Evolutionary conservation across 805 yeast species (phyloP).

Genomic region (Saccharomycopsis olivae): DNA sequence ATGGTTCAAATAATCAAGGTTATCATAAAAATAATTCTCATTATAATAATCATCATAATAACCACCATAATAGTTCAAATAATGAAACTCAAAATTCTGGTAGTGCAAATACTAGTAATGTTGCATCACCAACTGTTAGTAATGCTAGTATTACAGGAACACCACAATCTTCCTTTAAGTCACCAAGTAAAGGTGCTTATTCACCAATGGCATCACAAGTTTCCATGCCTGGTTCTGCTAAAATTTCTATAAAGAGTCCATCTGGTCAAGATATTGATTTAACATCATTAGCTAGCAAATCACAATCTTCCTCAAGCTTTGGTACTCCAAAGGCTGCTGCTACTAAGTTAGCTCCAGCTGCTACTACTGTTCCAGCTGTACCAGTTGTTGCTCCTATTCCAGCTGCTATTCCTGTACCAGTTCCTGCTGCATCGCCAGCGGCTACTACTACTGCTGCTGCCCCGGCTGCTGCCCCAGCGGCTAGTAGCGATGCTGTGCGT

Average conservation of each 20-base stretch:
- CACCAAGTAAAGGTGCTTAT: neutral
- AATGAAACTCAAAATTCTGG: neutral
- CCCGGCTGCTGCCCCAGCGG: constrained; percentile 17
- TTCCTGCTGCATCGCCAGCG: neutral
- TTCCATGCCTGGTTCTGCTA: neutral
- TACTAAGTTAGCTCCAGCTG: no score
- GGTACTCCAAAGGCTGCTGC: constrained; percentile 17
- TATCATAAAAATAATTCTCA: constrained; percentile 3
- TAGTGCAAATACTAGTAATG: neutral
- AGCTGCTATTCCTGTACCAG: neutral
- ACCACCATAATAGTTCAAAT: constrained; percentile 1
- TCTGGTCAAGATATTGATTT: constrained; percentile 10
- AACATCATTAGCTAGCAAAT: constrained; percentile 4
- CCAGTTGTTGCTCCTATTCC: constrained; percentile 16
- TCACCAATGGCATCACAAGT: neutral
- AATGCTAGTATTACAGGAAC: neutral
- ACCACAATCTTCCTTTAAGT: neutral
- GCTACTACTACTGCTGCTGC: constrained; percentile 3
- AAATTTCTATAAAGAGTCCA: constrained; percentile 8
- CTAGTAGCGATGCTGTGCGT: constrained; percentile 9
- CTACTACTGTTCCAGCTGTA: constrained; percentile 17
- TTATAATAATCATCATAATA: neutral
- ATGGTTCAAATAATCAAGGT: no score
- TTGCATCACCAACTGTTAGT: neutral
- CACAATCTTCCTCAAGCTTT: constrained; percentile 5